Evolutionary conservation across 495 filamentous ascomycete genomes (phyloP).

Genomic region (Barbatosphaeria neglecta): DNA sequence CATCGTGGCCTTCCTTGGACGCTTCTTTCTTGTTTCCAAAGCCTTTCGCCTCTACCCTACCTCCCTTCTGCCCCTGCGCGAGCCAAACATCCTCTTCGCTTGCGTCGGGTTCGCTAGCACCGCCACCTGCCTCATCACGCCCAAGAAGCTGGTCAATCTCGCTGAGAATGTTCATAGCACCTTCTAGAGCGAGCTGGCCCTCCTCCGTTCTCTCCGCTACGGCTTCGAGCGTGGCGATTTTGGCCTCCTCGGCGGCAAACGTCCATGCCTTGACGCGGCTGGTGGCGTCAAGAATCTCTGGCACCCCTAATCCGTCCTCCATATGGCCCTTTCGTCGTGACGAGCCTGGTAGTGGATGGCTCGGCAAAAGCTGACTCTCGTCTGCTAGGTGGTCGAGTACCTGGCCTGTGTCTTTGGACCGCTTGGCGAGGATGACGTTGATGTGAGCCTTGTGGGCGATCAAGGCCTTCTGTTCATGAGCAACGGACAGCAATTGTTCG

Average conservation of each 20-base stretch:
- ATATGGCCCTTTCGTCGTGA: constrained; percentile 9
- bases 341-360: constrained; percentile 39
- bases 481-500: constrained; percentile 40
- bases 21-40: constrained; percentile 12
- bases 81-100: constrained; percentile 24
- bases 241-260: constrained; percentile 36
- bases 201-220: constrained; percentile 37
- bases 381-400: constrained; percentile 48
- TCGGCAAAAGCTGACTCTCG: constrained; percentile 57
- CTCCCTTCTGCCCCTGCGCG: constrained; percentile 11
- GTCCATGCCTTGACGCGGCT: constrained; percentile 35
- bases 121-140: constrained; percentile 6
- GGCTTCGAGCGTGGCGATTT: constrained; percentile 33
- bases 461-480: constrained; percentile 48
- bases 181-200: constrained; percentile 31
- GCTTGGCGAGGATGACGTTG: constrained; percentile 42
- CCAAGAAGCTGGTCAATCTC: constrained; percentile 27
- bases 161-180: constrained; percentile 25
- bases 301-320: constrained; percentile 8
- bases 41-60: constrained; percentile 14
- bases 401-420: constrained; percentile 46
- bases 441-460: constrained; percentile 56
- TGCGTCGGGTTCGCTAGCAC: constrained; percentile 4
- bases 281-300: constrained; percentile 21
- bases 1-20: constrained; percentile 14